Evolutionary conservation across 345 rosid genomes (phyloP), one percentile per base, ranked within the genome.

Genomic region (Ceriops zippeliana): DNA sequence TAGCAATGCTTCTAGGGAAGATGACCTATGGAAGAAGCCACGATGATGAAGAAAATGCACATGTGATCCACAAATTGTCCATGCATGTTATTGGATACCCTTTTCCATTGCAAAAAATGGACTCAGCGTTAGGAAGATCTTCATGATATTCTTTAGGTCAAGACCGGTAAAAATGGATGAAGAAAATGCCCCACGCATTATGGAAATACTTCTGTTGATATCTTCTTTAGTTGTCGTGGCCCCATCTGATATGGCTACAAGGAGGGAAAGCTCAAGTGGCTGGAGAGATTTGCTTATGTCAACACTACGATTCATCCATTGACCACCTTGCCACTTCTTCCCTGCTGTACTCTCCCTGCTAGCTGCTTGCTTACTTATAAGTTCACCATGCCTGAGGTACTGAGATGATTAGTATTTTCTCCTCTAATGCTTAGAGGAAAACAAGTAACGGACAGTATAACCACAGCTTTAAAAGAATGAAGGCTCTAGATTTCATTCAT

Each of bases 1-100:
- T 88, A 69, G 87, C 93, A 0, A 83, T 87, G 99, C 96, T 95
- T 77, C 83, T 90, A 74, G 97, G 96, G 61, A 95, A 89, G 75
- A 91, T 95, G 99, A 91, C 96, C 70, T 91, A 86, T 51, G 99
- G 99, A 62, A 90, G 99, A 89, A 96, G 99, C 24, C 93, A 79
- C 47, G 93, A 88, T 7, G 95, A 87, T 61, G 97, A 91, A n/a
- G 97, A 90, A 62, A 81, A 75, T 8, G 72, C 84, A 19, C 89
- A 24, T 24, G 26, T 24, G 26, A 24, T 24, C 26, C 26, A 24
- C 26, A 24, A 24, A 24, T 24, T 24, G 26, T 24, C 26, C 26
- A 24, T 24, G 26, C 26, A 24, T 24, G 26, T 24, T 24, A 24
- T 24, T 24, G 26, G 26, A 24, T 24, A 24, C 26, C 26, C 26